Evolutionary conservation across 495 filamentous ascomycete species (phyloP).

Genomic region (Aspergillus saccharolyticus): DNA sequence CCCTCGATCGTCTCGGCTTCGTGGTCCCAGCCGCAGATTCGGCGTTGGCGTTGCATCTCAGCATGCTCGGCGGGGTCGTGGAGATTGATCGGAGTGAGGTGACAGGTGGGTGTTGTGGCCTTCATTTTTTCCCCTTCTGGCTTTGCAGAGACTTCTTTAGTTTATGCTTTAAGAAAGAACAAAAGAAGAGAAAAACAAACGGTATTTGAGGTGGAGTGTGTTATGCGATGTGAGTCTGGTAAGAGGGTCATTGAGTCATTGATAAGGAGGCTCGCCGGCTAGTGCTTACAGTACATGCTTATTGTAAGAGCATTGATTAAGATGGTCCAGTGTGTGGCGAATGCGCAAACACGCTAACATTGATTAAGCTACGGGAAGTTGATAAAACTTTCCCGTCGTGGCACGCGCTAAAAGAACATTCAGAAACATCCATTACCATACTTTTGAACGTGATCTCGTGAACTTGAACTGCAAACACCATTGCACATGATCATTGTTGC

Average conservation of each 20-base stretch:
- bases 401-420: not conserved
- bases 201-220: not conserved
- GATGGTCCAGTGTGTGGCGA: no score
- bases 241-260: not conserved
- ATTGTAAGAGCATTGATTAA: not conserved
- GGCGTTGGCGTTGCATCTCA: constrained; percentile 1
- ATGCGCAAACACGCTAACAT: not conserved
- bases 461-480: no score
- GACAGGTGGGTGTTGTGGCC: not conserved
- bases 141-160: not conserved
- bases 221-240: not conserved
- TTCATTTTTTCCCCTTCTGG: not conserved
- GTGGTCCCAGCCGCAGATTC: constrained; percentile 8
- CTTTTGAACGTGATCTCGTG: no score
- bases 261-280: not conserved
- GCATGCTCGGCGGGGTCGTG: not conserved
- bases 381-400: not conserved
- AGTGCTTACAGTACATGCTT: not conserved
- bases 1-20: constrained; percentile 9
- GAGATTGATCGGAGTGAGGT: constrained; percentile 1
- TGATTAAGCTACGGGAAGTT: not conserved
- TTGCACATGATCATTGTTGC: no score
- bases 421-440: no score
- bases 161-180: no score
- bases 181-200: no score